Conservation (phyloP, 75 land plant species). For the Picea sitchensis region DNA sequence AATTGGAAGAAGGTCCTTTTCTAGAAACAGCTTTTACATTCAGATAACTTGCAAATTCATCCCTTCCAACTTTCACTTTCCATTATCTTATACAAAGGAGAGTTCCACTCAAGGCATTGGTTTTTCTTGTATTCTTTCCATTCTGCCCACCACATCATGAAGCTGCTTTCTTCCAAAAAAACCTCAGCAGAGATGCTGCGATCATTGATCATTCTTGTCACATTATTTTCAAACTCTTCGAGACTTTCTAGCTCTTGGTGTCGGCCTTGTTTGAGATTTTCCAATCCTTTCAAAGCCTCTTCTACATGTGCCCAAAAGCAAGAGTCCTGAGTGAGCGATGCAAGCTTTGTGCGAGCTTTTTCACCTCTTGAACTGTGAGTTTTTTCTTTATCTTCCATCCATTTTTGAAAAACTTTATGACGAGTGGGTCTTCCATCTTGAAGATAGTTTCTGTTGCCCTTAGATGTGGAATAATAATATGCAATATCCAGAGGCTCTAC, state of each 20-base stretch:
- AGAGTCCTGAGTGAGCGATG: neutral
- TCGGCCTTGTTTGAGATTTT: neutral
- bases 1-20: no score
- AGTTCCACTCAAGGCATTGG: neutral
- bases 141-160: neutral
- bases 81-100: neutral
- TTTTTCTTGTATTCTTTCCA: neutral
- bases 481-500: constrained; percentile 22
- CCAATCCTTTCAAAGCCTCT: neutral
- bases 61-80: neutral
- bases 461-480: neutral
- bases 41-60: neutral
- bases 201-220: neutral
- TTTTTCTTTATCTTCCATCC: constrained; percentile 8
- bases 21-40: no score
- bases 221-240: neutral
- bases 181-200: neutral
- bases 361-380: neutral
- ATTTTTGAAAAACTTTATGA: constrained; percentile 5
- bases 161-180: neutral
- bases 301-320: constrained; percentile 5
- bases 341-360: neutral
- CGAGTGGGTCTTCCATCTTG: neutral
- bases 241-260: neutral
- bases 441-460: neutral